phyloP scores from a whole-genome alignment of 345 rosid species.

The Arabis alpina region DNA sequence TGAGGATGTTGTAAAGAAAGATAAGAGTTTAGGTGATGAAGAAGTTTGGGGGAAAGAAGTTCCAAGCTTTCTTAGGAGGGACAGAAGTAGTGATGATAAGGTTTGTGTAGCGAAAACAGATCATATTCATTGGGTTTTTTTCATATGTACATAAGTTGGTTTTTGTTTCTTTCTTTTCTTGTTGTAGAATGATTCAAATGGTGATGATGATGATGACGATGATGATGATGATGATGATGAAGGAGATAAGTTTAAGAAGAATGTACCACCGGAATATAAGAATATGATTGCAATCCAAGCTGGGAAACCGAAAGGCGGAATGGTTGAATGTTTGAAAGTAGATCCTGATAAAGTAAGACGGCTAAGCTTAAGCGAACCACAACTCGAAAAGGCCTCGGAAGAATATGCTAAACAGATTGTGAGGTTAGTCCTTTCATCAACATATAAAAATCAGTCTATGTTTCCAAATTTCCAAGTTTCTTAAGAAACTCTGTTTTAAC shows the following conservation, averaged over 20 bases:
- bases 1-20: constrained; percentile 38
- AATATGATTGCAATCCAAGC: constrained; percentile 57
- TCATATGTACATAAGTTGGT: constrained; percentile 4
- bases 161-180: not conserved
- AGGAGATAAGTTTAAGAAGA: constrained; percentile 44
- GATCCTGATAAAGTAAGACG: constrained; percentile 64
- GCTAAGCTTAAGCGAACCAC: constrained; percentile 68
- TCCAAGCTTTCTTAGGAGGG: constrained; percentile 19
- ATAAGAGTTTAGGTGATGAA: constrained; percentile 42
- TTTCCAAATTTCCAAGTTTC: constrained; percentile 7
- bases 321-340: constrained; percentile 53
- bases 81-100: constrained; percentile 42
- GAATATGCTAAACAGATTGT: constrained; percentile 56
- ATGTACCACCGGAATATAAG: constrained; percentile 48
- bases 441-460: not conserved
- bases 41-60: constrained; percentile 48
- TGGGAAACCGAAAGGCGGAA: constrained; percentile 69
- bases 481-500: constrained; percentile 29
- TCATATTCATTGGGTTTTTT: constrained; percentile 1
- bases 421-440: constrained; percentile 35
- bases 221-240: constrained; percentile 49
- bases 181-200: constrained; percentile 33
- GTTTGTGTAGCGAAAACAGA: constrained; percentile 30
- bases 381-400: constrained; percentile 57
- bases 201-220: constrained; percentile 44